Evolutionary conservation across 2,329 filamentous ascomycete species (phyloP).

Genomic region (Monilinia fructicola): DNA sequence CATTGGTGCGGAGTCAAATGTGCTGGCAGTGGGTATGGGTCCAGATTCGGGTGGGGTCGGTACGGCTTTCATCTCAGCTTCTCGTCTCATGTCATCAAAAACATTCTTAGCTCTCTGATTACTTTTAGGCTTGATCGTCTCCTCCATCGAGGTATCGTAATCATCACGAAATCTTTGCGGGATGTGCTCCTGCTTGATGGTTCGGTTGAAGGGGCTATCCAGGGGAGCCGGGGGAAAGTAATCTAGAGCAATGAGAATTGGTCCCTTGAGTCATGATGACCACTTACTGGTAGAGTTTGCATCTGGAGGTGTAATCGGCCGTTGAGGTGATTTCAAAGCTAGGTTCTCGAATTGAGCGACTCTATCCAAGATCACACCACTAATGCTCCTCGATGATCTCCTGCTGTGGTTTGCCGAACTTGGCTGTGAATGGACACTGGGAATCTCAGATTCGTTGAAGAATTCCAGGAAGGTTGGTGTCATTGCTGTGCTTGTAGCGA

Average conservation of each 20-base stretch:
- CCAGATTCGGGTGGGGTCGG: constrained; percentile 58
- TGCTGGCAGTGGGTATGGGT: constrained; percentile 46
- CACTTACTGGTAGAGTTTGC: constrained; percentile 60
- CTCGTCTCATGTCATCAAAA: constrained; percentile 59
- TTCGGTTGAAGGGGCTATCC: constrained; percentile 58
- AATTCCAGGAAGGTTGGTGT: constrained; percentile 40
- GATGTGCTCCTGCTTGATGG: constrained; percentile 37
- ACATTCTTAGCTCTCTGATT: constrained; percentile 51
- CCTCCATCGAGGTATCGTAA: constrained; percentile 66
- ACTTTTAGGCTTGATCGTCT: constrained; percentile 59
- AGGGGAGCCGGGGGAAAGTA: constrained; percentile 68
- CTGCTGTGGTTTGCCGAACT: constrained; percentile 34
- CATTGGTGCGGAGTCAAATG: constrained; percentile 55
- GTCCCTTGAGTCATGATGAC: background rate
- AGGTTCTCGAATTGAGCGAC: constrained; percentile 60
- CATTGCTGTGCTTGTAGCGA: constrained; percentile 32
- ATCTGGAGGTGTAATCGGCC: constrained; percentile 62
- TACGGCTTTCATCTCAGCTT: constrained; percentile 52
- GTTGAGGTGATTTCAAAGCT: constrained; percentile 45
- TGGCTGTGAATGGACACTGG: constrained; percentile 28
- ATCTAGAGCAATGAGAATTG: constrained; percentile 45
- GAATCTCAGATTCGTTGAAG: constrained; percentile 34
- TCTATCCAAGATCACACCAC: constrained; percentile 60
- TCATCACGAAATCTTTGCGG: constrained; percentile 57
- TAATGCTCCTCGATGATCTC: constrained; percentile 50